Base-by-base conservation (phyloP, 2,329 filamentous ascomycete genomes). In the Scytalidium lignicola region DNA sequence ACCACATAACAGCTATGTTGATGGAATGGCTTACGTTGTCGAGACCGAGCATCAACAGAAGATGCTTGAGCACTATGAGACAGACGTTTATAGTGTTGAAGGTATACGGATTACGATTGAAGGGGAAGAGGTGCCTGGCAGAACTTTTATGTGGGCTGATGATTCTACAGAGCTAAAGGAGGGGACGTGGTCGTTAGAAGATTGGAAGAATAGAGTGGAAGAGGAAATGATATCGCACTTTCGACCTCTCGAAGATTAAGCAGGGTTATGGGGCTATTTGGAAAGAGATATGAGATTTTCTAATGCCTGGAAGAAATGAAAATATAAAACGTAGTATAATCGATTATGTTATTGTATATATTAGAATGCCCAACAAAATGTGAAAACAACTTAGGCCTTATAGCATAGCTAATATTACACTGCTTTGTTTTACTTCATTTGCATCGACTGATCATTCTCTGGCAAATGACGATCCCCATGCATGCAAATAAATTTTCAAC, bases 211-310 rank as follows among this genome's bases (percentile, higher is more conserved):
- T 20, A 42, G 19, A 39, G 48, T 55, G 18, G 52, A 54, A 40
- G 49, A 55, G 49, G 49, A 55, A 51, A 54, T 52, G 49, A 44
- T 44, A 47, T 55, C 51, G 21, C 51, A 55, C 37, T 55, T 55
- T 52, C 49, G 40, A 45, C 49, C 53, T 49, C 23, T 53, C 20
- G 46, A 50, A 44, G 47, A 47, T 10, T 26, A 10, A 26, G 23
- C 10, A 26, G 23, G 23, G 10, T 26, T n/a, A n/a, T n/a, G n/a
- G n/a, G n/a, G n/a, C n/a, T n/a, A n/a, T n/a, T n/a, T n/a, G n/a
- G n/a, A n/a, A n/a, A n/a, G n/a, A n/a, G n/a, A n/a, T n/a, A n/a
- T n/a, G n/a, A n/a, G n/a, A n/a, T n/a, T n/a, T n/a, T n/a, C n/a
- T n/a, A n/a, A n/a, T n/a, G n/a, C n/a, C n/a, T n/a, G n/a, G n/a